Evolutionary conservation across 305 asterid genomes (phyloP).

Genomic region (Lippia alba): DNA sequence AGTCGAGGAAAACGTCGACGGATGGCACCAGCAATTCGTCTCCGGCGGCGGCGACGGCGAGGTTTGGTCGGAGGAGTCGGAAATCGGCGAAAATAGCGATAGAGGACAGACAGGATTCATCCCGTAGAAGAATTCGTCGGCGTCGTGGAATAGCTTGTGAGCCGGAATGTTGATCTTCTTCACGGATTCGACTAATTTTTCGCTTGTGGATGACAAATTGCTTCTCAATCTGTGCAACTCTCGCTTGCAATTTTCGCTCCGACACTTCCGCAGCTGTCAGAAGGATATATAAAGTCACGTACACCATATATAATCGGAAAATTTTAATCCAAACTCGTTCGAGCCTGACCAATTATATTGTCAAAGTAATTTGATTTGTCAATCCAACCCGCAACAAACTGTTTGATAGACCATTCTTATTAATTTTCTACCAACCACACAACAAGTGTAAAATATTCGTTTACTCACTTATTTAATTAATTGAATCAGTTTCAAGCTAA

Average conservation of each 20-base stretch:
- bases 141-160: not conserved
- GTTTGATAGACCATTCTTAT: no score
- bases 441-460: no score
- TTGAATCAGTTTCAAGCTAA: no score
- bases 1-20: conserved; percentile 25
- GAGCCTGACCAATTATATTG: no score
- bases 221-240: conserved; percentile 19
- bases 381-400: no score
- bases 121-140: conserved; percentile 26
- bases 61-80: conserved; percentile 8
- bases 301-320: no score
- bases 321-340: no score
- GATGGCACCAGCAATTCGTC: no score
- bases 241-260: conserved; percentile 34
- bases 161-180: conserved; percentile 32
- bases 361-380: no score
- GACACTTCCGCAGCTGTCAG: conserved; percentile 41
- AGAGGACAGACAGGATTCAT: conserved; percentile 37
- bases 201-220: conserved; percentile 26
- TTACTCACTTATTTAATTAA: no score
- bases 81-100: conserved; percentile 40
- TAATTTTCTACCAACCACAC: no score
- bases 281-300: not conserved
- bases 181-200: conserved; percentile 16
- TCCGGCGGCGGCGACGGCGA: conserved; percentile 38